A percentile compares a stretch with the other conserved stretches of the same genome.
phyloP scores from a whole-genome alignment of 75 land plant species.

The Azolla pinnata region DNA sequence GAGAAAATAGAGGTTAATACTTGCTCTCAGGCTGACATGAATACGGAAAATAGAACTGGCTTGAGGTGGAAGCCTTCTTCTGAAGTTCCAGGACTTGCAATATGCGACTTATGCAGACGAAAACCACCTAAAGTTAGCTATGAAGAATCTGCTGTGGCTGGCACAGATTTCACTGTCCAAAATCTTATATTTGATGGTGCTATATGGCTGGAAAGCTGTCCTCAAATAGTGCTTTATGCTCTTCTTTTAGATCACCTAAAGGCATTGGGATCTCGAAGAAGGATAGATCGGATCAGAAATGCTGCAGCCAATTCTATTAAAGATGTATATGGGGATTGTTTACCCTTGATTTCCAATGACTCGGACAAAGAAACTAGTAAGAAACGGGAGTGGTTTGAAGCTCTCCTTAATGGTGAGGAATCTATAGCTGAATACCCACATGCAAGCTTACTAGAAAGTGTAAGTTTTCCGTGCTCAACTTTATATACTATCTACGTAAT shows the following conservation, averaged over 20 bases:
- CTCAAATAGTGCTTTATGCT: conserved; percentile 48
- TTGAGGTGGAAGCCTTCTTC: neutral
- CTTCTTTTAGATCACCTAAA: conserved; percentile 64
- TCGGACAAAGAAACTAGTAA: neutral
- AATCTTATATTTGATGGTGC: conserved; percentile 19
- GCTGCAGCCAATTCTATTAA: conserved; percentile 50
- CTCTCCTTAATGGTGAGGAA: conserved; percentile 47
- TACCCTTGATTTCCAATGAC: neutral
- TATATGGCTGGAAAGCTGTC: conserved; percentile 56
- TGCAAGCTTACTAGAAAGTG: conserved; percentile 69
- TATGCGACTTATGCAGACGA: conserved; percentile 47
- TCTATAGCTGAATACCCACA: conserved; percentile 89
- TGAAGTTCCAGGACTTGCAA: conserved; percentile 7
- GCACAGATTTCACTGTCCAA: conserved; percentile 25
- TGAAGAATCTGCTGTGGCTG: conserved; percentile 40
- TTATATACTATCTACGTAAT: neutral
- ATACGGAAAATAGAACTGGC: neutral
- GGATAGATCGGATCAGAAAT: conserved; percentile 41
- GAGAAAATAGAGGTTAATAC: neutral
- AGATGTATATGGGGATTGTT: conserved; percentile 27
- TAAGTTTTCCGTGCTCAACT: conserved; percentile 18
- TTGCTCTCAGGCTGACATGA: no score
- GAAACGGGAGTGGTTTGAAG: conserved; percentile 13
- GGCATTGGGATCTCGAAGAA: conserved; percentile 46
- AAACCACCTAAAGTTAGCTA: conserved; percentile 67